Conservation (phyloP, 495 filamentous ascomycete genomes). For the Clohesyomyces aquaticus region DNA sequence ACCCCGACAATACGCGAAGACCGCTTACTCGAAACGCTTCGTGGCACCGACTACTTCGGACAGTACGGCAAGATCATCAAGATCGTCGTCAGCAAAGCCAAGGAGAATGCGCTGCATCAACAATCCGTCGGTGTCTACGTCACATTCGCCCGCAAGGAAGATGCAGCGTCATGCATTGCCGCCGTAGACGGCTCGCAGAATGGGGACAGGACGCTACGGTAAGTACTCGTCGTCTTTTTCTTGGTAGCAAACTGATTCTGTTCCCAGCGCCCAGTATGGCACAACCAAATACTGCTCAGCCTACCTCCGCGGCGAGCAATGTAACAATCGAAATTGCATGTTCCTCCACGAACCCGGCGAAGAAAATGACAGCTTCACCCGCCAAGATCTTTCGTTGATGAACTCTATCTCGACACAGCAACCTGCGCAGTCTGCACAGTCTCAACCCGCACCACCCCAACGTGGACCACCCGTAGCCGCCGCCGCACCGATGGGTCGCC, state of each 20-base stretch:
- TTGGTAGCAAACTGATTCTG: conserved; percentile 39
- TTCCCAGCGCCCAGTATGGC: conserved; percentile 80
- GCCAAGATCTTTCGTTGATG: conserved; percentile 94
- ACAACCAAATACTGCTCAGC: conserved; percentile 99
- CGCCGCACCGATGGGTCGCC: conserved; percentile 69
- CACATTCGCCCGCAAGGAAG: conserved; percentile 84
- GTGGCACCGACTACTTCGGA: conserved; percentile 90
- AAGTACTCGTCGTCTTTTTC: conserved; percentile 19
- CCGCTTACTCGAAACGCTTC: conserved; percentile 81
- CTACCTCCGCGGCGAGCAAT: conserved; percentile 89
- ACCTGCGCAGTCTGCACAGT: conserved; percentile 50
- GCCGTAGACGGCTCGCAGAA: conserved; percentile 93
- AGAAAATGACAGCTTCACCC: conserved; percentile 93
- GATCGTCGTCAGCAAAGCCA: conserved; percentile 96
- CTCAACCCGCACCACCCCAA: conserved; percentile 51
- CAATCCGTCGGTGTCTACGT: conserved; percentile 96
- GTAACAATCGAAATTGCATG: conserved; percentile 93
- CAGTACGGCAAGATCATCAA: conserved; percentile 99
- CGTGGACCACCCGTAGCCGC: conserved; percentile 55
- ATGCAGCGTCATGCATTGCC: conserved; percentile 84
- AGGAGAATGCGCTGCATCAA: conserved; percentile 69
- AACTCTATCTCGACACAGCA: conserved; percentile 84
- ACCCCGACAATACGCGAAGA: conserved; percentile 90
- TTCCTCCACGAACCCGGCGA: conserved; percentile 97
- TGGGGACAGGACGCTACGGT: conserved; percentile 78